Conservation (phyloP, 257 asterid genomes). For the Apocynum venetum region DNA sequence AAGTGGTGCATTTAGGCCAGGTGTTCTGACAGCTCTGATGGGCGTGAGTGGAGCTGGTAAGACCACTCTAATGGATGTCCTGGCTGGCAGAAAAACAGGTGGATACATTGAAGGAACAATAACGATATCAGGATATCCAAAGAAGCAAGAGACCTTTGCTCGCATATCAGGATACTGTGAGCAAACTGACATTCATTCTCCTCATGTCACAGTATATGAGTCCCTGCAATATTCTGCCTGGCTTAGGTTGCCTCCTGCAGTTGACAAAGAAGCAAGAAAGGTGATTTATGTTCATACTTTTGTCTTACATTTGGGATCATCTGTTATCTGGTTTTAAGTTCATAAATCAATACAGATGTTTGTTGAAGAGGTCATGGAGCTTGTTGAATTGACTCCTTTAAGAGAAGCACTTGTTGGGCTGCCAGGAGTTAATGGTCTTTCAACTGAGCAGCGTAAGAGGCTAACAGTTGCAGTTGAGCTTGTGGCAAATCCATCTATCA, state of each 20-base stretch:
- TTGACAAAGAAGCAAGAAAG: slow-evolving; percentile 16
- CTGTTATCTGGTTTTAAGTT: no score
- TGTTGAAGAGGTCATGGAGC: slow-evolving; percentile 26
- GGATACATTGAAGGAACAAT: slow-evolving; percentile 26
- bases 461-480: slow-evolving; percentile 27
- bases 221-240: slow-evolving; percentile 25
- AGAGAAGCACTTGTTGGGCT: slow-evolving; percentile 25
- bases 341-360: slow-evolving; percentile 15
- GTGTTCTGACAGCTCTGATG: slow-evolving; percentile 28
- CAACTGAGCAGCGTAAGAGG: slow-evolving; percentile 26
- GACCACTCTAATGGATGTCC: slow-evolving; percentile 27
- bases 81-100: slow-evolving; percentile 27
- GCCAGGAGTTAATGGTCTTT: slow-evolving; percentile 26
- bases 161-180: slow-evolving; percentile 29
- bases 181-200: slow-evolving; percentile 28
- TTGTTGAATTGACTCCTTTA: slow-evolving; percentile 21
- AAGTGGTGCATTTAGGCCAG: slow-evolving; percentile 29
- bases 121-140: slow-evolving; percentile 22
- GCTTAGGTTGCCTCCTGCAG: slow-evolving; percentile 25
- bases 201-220: slow-evolving; percentile 22
- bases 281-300: not conserved
- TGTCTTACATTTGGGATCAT: not conserved
- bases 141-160: slow-evolving; percentile 26
- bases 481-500: slow-evolving; percentile 27
- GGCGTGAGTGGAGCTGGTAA: slow-evolving; percentile 29